phyloP scores from a whole-genome alignment of 2,329 filamentous ascomycete genomes.

The Stachybotrys chartarum region DNA sequence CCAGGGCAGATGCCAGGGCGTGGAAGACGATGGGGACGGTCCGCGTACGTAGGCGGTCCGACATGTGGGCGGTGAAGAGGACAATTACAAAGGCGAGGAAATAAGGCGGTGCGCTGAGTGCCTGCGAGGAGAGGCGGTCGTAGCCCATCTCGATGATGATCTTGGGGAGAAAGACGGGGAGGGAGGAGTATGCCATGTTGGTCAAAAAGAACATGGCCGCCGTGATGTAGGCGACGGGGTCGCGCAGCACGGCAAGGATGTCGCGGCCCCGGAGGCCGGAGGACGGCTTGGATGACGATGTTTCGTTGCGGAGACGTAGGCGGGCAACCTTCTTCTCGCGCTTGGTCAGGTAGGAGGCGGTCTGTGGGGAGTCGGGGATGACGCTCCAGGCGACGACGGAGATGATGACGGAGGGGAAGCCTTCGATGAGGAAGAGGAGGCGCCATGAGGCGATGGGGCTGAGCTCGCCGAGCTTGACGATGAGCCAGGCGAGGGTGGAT shows the following conservation, averaged over 20 bases:
- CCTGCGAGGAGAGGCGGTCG: conserved; percentile 60
- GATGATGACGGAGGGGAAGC: conserved; percentile 73
- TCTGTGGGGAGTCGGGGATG: conserved; percentile 69
- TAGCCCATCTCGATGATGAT: conserved; percentile 74
- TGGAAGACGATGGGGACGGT: conserved; percentile 61
- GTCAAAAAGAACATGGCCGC: conserved; percentile 80
- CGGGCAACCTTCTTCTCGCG: conserved; percentile 64
- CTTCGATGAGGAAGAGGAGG: conserved; percentile 77
- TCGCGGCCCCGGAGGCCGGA: conserved; percentile 46
- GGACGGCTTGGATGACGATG: conserved; percentile 14
- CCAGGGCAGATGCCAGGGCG: conserved; percentile 56
- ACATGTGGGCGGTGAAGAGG: conserved; percentile 63
- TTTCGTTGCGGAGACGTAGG: conserved; percentile 54
- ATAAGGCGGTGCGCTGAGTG: conserved; percentile 75
- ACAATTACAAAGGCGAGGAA: conserved; percentile 67
- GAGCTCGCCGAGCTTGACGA: conserved; percentile 59
- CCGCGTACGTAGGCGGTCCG: conserved; percentile 58
- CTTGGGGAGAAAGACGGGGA: conserved; percentile 81
- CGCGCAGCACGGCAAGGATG: conserved; percentile 37
- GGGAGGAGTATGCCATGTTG: conserved; percentile 81
- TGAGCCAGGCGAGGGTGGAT: conserved; percentile 70
- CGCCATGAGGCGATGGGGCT: conserved; percentile 75
- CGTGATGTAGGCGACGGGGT: conserved; percentile 53
- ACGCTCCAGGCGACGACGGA: conserved; percentile 66
- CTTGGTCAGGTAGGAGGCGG: conserved; percentile 54